phyloP scores from a whole-genome alignment of 768 basidiomycete species.

The Lentinula raphanica region DNA sequence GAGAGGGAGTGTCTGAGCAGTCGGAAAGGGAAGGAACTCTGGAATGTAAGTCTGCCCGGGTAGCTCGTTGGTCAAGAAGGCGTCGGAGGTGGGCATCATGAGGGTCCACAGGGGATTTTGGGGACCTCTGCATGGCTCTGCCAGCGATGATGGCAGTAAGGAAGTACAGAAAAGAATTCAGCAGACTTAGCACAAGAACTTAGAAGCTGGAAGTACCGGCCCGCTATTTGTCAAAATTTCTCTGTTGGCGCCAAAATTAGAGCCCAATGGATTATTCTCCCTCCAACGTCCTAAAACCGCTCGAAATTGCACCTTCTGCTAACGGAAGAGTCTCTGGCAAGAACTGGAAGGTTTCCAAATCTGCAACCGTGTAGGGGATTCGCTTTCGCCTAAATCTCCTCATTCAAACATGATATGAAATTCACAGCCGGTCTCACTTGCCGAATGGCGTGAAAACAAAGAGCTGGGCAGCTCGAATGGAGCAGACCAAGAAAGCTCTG shows the following conservation, averaged over 20 bases:
- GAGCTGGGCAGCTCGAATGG: constrained; percentile 65
- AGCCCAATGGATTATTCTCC: background rate
- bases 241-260: background rate
- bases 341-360: constrained; percentile 53
- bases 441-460: constrained; percentile 61
- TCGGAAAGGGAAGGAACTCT: constrained; percentile 54
- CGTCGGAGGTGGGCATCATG: constrained; percentile 43
- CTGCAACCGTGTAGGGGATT: constrained; percentile 43
- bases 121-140: constrained; percentile 36
- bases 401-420: constrained; percentile 2
- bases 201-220: background rate
- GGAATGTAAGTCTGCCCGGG: constrained; percentile 42
- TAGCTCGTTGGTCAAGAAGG: constrained; percentile 50
- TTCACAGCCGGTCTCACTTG: constrained; percentile 60
- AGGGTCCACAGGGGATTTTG: constrained; percentile 29
- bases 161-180: background rate
- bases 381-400: background rate
- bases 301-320: constrained; percentile 50
- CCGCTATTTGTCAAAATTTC: background rate
- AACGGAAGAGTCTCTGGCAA: constrained; percentile 68
- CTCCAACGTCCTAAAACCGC: background rate
- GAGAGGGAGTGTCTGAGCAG: constrained; percentile 56
- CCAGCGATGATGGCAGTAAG: constrained; percentile 10
- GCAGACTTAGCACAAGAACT: too few species aligned
- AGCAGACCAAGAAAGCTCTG: constrained; percentile 55